Evolutionary conservation across 805 yeast genomes (phyloP), one percentile per base, ranked within the genome.

Genomic region (Starmerella potacharoeniae): DNA sequence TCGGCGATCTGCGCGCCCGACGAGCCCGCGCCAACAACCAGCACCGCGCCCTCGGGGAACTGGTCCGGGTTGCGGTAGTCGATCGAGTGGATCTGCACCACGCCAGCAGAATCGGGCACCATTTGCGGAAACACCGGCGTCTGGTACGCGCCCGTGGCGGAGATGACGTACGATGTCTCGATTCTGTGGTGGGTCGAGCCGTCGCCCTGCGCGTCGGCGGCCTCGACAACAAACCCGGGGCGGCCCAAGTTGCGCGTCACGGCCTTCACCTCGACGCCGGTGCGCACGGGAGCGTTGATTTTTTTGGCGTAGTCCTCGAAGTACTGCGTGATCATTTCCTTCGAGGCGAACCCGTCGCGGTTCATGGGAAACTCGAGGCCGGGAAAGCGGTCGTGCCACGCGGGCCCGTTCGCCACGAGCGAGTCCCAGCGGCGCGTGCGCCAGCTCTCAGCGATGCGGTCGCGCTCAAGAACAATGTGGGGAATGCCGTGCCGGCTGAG

Each of bases 1-100:
- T 58, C 61, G 36, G 61, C 61, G 35, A 58, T 58, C 47, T 58
- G 61, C 4, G 61, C 60, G 6, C 61, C 61, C 5, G 61, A 58
- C 6, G 61, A 58, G 11, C 61, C 61, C 5, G 58, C 53, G 8
- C 61, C 61, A 9, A 58, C 61, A 6, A 58, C 61, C 10, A 58
- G 53, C 37, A 57, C 57, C 29, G 41, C 45, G 1, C 61, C 61
- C 17, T 44, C 45, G 5, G 58, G 60, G 0, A 58, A 39, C 51
- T 54, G 55, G 5, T 8, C 31, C 6, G 61, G 61, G 40, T 46
- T 42, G 22, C 44, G 54, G 52, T 58, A 58, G 16, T 54, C 48
- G 11, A 49, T 49, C 2, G 61, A 58, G 49, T 58, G 61, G 22
- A 58, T 54, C 51, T 58, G 61, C 37, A 5, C 11, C 1, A 49